Percentiles rank a stretch among this genome's conserved stretches.
Conservation (phyloP, 768 basidiomycete genomes). For the Phaffia australis region DNA sequence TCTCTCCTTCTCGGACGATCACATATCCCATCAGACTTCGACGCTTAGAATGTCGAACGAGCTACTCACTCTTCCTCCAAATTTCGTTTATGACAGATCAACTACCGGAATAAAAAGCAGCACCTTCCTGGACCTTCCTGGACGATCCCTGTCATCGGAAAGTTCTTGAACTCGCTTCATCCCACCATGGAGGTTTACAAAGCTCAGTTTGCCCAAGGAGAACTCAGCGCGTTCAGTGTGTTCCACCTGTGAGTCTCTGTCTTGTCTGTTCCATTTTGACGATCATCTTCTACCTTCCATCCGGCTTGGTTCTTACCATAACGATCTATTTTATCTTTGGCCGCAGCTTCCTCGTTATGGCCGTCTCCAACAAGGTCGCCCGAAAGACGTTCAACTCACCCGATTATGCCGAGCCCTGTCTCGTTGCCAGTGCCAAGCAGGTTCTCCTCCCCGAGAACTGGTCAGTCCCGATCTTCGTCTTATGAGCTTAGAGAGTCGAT, state of each 20-base stretch:
- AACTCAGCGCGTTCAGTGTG: slow-evolving; percentile 78
- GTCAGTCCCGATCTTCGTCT: slow-evolving; percentile 46
- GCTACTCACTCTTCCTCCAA: no score
- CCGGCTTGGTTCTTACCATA: not conserved
- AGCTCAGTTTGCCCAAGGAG: slow-evolving; percentile 81
- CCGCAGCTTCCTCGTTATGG: slow-evolving; percentile 95
- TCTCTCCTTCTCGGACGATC: slow-evolving; percentile 1
- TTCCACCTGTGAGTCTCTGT: slow-evolving; percentile 75
- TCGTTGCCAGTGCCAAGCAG: slow-evolving; percentile 81
- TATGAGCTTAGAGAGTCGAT: not conserved
- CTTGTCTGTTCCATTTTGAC: not conserved
- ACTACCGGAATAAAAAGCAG: slow-evolving; percentile 80
- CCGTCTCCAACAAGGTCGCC: slow-evolving; percentile 80
- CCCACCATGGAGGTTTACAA: slow-evolving; percentile 88
- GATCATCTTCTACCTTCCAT: not conserved
- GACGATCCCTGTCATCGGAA: slow-evolving; percentile 97
- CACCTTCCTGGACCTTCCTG: slow-evolving; percentile 75
- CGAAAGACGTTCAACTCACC: slow-evolving; percentile 96
- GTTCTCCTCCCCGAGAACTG: slow-evolving; percentile 79
- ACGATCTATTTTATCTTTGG: not conserved
- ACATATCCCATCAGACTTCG: no score
- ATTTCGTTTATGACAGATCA: no score
- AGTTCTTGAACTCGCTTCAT: slow-evolving; percentile 81
- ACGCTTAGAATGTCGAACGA: no score
- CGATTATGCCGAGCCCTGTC: slow-evolving; percentile 78